These are phyloP conservation scores for Kickxella alabastrina DNA, from an alignment of 192 early-diverging fungal genomes.

Conservation along the genomic window DNA sequence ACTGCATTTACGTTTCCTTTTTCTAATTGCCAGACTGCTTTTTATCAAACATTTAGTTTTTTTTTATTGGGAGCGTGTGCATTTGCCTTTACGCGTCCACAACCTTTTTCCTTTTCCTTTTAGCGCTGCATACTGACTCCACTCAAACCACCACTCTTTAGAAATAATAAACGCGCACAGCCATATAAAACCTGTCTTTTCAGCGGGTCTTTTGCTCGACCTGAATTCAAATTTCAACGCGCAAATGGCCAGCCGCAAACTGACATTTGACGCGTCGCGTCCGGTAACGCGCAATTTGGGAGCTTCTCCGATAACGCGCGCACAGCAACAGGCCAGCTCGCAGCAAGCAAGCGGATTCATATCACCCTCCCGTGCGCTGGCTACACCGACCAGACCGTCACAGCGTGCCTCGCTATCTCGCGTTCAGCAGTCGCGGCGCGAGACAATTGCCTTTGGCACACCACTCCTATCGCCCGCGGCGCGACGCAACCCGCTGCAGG, in stretches of 20 bases:
- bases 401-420: conserved; percentile 36
- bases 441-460: conserved; percentile 10
- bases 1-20: too few species aligned
- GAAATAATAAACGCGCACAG: too few species aligned
- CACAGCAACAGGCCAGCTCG: conserved; percentile 13
- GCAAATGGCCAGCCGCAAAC: conserved; percentile 43
- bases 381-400: conserved; percentile 33
- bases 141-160: too few species aligned
- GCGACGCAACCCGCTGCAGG: conserved; percentile 34
- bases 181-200: too few species aligned
- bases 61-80: too few species aligned
- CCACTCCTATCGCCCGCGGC: conserved; percentile 3
- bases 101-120: too few species aligned
- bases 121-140: too few species aligned
- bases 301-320: conserved; percentile 31
- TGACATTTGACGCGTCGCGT: conserved; percentile 47
- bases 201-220: too few species aligned
- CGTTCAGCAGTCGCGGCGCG: conserved; percentile 12
- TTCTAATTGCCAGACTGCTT: too few species aligned
- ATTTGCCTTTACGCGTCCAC: too few species aligned
- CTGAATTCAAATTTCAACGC: too few species aligned
- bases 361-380: conserved; percentile 26
- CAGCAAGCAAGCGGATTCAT: conserved; percentile 11
- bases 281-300: conserved; percentile 30
- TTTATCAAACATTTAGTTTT: too few species aligned